Evolutionary conservation across 768 basidiomycete genomes (phyloP), one percentile per base, ranked within the genome.

Genomic region (Daedaleopsis sinensis): DNA sequence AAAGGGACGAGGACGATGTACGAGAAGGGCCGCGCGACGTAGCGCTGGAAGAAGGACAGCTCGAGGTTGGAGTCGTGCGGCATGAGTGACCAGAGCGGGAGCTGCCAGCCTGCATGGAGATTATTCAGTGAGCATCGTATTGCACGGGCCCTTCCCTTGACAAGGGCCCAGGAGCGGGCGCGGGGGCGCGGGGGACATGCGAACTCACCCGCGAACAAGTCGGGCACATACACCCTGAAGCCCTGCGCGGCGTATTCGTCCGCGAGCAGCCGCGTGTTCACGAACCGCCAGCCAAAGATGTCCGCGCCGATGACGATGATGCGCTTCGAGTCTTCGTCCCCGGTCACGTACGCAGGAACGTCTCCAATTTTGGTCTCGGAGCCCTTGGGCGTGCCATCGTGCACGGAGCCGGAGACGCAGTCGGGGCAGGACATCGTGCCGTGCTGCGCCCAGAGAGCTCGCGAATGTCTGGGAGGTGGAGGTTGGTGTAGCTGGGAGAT

Each of bases 181-280:
- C 9, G 8, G 19, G 15, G 12, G 35, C 15, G 12, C 39, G 16
- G 37, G 36, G 50, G 53, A 38, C 16, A n/a, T 7, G 27, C 1
- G 37, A n/a, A 36, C 55, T 37, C 42, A 67, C 66, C 66, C 37
- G 44, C 49, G 58, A 65, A 67, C 24, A 67, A 52, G 54, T 67
- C 66, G n/a, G 66, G 66, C 11, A 67, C 52, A 55, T 62, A 42
- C 47, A 67, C 66, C 23, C 61, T 50, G 57, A 67, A 67, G 1
- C 58, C 61, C 19, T 51, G 44, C 52, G 57, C 56, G 43, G 61
- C 66, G 46, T 67, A 67, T 57, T 67, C 66, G 62, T 67, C 66
- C 53, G 63, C 66, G 56, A 67, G 64, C 21, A 65, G 59, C n/a
- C 66, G 58, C n/a, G 61, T 61, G 61, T 67, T 67, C 43, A 55